A percentile compares a stretch with the other conserved stretches of the same genome.
phyloP scores from a whole-genome alignment of 352 stramenopile species.

The Pythium folliculosum region DNA sequence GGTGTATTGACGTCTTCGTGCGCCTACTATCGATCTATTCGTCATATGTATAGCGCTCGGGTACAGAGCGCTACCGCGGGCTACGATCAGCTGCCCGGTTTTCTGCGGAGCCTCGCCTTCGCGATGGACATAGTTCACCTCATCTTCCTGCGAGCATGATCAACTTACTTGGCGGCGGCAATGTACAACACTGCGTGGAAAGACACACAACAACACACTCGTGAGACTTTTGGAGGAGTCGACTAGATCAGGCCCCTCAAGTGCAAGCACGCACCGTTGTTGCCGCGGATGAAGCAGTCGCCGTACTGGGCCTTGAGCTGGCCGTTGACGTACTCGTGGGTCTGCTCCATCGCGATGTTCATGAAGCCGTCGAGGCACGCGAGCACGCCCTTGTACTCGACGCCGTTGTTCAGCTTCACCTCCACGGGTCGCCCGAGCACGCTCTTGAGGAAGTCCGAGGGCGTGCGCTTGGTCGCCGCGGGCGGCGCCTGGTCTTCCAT shows the following conservation, averaged over 20 bases:
- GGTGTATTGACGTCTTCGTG: too few species aligned
- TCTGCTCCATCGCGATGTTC: constrained; percentile 99
- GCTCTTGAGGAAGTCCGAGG: constrained; percentile 91
- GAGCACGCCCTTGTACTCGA: constrained; percentile 98
- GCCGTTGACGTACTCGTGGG: constrained; percentile 99
- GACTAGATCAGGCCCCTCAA: too few species aligned
- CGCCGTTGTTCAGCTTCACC: constrained; percentile 99
- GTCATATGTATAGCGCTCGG: too few species aligned
- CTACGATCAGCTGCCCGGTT: too few species aligned
- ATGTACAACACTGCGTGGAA: constrained; percentile 76
- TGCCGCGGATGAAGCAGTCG: constrained; percentile 99
- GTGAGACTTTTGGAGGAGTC: not conserved
- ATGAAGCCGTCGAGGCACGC: constrained; percentile 99
- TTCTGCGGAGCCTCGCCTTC: too few species aligned
- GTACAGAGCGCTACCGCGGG: too few species aligned
- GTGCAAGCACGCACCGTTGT: constrained; percentile 91
- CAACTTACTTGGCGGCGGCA: constrained; percentile 71
- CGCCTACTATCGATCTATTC: too few species aligned
- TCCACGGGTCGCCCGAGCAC: constrained; percentile 95
- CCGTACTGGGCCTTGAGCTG: constrained; percentile 99
- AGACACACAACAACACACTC: not conserved
- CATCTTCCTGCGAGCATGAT: not conserved
- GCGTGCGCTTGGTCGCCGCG: constrained; percentile 77
- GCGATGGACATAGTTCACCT: not conserved
- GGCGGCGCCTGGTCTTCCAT: constrained; percentile 32